Percentiles rank a stretch among this genome's conserved stretches.
Evolutionary conservation across 306 rosid species (phyloP).

Genomic region (Crataegus laevigata): DNA sequence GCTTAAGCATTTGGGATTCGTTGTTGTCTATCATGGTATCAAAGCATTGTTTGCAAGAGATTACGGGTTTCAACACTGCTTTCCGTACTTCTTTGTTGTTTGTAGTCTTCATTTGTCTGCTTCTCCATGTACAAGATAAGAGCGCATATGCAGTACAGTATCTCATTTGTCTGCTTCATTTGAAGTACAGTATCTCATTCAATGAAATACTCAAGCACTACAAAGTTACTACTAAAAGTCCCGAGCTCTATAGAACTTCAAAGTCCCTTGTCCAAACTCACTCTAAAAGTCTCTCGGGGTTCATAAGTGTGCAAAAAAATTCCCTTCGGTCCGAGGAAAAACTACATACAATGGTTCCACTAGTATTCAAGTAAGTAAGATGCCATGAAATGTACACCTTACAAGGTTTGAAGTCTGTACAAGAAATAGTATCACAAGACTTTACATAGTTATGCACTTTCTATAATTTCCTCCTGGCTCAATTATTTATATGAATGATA

Average conservation of each 20-base stretch:
- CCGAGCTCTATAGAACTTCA: not conserved
- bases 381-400: not conserved
- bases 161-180: not conserved
- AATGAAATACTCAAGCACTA: not conserved
- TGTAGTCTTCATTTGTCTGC: not conserved
- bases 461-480: conserved; percentile 37
- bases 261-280: not conserved
- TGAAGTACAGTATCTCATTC: not conserved
- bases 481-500: conserved; percentile 26
- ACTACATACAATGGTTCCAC: not conserved
- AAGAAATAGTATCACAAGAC: not conserved
- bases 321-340: not conserved
- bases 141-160: not conserved
- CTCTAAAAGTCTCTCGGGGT: not conserved
- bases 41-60: not conserved
- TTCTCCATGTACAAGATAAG: not conserved
- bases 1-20: not conserved
- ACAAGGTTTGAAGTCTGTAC: not conserved
- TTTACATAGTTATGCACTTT: conserved; percentile 6
- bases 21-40: too few relatives aligned
- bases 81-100: not conserved
- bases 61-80: not conserved
- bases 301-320: not conserved
- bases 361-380: not conserved
- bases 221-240: not conserved